Base-by-base conservation (phyloP, 352 stramenopile species). In the Phytophthora pseudosyringae region DNA sequence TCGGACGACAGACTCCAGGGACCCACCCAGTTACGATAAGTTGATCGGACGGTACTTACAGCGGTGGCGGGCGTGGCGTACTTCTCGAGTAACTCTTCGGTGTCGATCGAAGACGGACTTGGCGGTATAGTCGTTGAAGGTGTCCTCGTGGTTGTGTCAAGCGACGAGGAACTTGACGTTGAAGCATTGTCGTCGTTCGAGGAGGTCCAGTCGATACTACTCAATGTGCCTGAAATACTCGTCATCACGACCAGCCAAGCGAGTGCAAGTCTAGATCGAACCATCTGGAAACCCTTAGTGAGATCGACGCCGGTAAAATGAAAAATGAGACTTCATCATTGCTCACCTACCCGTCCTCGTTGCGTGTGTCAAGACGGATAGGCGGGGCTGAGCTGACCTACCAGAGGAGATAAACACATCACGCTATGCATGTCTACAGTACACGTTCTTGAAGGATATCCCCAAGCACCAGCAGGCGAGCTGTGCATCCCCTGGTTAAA, bases 21-120 rank as follows among this genome's bases (percentile, higher is more conserved):
- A n/a, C 72, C 72, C 7, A 84, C 64, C 75, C 75, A 81, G 65
- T 73, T 71, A 9, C 38, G 38, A 16, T 69, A 64, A 4, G 44
- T 69, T 16, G 60, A 69, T 36, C 21, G 26, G 32, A 67, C 49
- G 3, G 59, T 60, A 36, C 59, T 67, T 21, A 33, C 44, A 7
- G 59, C 59, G 4, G 59, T 68, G 16, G 38, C 29, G 13, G 59
- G 41, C 3, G 50, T 67, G 3, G 40, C 59, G 40, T 43, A 54
- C 3, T 59, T 50, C 29, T 58, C 39, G 5, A 49, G 25, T 1
- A 55, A 21, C 2, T 16, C n/a, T 43, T 7, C 12, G 16, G 13
- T 80, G 16, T 67, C 48, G 9, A 60, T 36, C n/a, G 49, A 60
- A 50, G 33, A 43, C 9, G 46, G 16, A 15, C 12, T 18, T 29